Conservation (phyloP, 1,284 basidiomycete species). For the Psilocybe mexicana region DNA sequence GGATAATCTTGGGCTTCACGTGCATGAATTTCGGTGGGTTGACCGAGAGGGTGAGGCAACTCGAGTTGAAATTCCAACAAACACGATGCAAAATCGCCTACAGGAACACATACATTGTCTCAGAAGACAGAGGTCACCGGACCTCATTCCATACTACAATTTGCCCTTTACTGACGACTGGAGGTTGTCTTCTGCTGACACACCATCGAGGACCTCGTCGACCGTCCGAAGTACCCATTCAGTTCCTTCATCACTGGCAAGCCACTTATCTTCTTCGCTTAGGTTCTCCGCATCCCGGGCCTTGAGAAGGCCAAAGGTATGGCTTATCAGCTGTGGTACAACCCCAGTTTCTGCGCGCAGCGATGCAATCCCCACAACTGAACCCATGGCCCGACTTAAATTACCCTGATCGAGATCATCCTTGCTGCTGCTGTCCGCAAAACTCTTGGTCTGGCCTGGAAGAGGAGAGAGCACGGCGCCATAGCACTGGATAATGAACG, state of each 20-base stretch:
- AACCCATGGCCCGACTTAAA: constrained; percentile 85
- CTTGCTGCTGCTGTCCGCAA: constrained; percentile 37
- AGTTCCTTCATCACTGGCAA: constrained; percentile 87
- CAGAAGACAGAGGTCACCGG: constrained; percentile 35
- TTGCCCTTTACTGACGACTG: constrained; percentile 49
- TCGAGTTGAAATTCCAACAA: constrained; percentile 29
- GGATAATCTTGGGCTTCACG: constrained; percentile 29
- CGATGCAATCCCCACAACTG: constrained; percentile 88
- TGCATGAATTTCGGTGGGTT: constrained; percentile 20
- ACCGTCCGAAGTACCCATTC: constrained; percentile 90
- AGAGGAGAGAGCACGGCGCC: constrained; percentile 83
- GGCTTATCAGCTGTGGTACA: constrained; percentile 88
- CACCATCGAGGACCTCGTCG: constrained; percentile 77
- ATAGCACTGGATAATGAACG: constrained; percentile 94
- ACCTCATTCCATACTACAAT: constrained; percentile 49
- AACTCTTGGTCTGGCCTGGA: constrained; percentile 50
- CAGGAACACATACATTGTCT: constrained; percentile 27
- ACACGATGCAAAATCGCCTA: constrained; percentile 38
- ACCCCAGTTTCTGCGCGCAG: constrained; percentile 89
- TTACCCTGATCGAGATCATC: constrained; percentile 71
- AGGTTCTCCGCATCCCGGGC: constrained; percentile 63
- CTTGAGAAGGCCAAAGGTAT: constrained; percentile 93
- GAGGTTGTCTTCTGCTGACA: constrained; percentile 49
- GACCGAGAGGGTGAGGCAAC: constrained; percentile 18
- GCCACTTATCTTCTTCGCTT: constrained; percentile 80